Conservation (phyloP, 345 rosid species). For the Rubroshorea leprosula region DNA sequence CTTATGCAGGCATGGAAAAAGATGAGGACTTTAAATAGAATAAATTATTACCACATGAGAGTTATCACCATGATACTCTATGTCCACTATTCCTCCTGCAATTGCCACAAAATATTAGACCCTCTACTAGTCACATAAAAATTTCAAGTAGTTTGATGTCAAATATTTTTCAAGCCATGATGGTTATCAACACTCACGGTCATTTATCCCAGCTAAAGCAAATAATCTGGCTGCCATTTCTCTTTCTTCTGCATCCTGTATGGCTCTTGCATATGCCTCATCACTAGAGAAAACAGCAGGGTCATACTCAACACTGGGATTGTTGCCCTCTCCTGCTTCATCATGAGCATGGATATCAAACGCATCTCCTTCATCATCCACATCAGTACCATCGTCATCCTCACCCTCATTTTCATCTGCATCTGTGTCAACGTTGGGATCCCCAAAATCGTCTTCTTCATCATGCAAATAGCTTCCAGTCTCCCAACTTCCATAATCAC, state of each 20-base stretch:
- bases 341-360: constrained; percentile 49
- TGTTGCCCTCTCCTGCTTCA: constrained; percentile 27
- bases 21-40: not conserved
- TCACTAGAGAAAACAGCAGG: constrained; percentile 59
- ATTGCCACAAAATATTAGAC: constrained; percentile 16
- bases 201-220: constrained; percentile 64
- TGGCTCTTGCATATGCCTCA: constrained; percentile 87
- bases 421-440: constrained; percentile 31
- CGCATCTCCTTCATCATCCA: constrained; percentile 49
- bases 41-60: constrained; percentile 68
- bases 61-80: constrained; percentile 45
- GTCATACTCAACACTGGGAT: constrained; percentile 38
- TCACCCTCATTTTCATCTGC: constrained; percentile 32
- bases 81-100: constrained; percentile 54
- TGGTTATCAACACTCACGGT: constrained; percentile 34
- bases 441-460: constrained; percentile 70
- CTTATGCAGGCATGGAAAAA: not conserved
- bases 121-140: not conserved
- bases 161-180: not conserved
- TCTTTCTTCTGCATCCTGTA: constrained; percentile 91
- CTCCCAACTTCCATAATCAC: constrained; percentile 88
- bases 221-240: constrained; percentile 75
- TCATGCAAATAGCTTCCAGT: constrained; percentile 51
- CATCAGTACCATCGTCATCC: constrained; percentile 32
- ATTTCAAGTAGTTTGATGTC: constrained; percentile 3